These are phyloP conservation scores for Neurospora tetraspora DNA, from an alignment of 495 filamentous ascomycete species.

Conservation along the genomic window DNA sequence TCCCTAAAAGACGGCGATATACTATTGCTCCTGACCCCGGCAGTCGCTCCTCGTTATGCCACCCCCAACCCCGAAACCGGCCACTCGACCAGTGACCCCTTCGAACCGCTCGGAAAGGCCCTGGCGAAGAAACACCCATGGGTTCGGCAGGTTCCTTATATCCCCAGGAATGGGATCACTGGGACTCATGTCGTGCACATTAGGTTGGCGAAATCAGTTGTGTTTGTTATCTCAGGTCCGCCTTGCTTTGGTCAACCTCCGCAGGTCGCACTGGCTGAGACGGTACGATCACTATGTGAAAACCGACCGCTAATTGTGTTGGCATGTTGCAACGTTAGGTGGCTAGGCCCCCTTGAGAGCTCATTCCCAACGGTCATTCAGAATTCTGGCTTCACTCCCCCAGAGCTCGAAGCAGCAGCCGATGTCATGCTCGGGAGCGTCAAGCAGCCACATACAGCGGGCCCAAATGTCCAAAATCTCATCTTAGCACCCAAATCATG, in stretches of 20 bases:
- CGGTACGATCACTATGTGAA: slow-evolving; percentile 33
- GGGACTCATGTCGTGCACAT: slow-evolving; percentile 50
- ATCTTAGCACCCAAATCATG: slow-evolving; percentile 33
- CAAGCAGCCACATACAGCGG: slow-evolving; percentile 4
- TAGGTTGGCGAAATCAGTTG: slow-evolving; percentile 40
- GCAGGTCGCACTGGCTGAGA: slow-evolving; percentile 34
- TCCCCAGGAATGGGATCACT: slow-evolving; percentile 46
- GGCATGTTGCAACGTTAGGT: slow-evolving; percentile 32
- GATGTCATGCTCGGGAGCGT: slow-evolving; percentile 40
- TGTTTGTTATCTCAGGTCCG: slow-evolving; percentile 43
- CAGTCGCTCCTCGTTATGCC: slow-evolving; percentile 35
- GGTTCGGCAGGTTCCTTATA: slow-evolving; percentile 53
- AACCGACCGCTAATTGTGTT: slow-evolving; percentile 41
- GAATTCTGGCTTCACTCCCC: slow-evolving; percentile 35
- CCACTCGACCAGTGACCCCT: slow-evolving; percentile 38
- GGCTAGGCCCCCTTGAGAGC: slow-evolving; percentile 24
- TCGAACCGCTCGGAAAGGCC: slow-evolving; percentile 48
- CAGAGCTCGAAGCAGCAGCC: slow-evolving; percentile 45
- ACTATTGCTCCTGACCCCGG: slow-evolving; percentile 51
- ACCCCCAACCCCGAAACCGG: slow-evolving; percentile 3
- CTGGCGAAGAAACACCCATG: slow-evolving; percentile 43
- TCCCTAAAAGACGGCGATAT: slow-evolving; percentile 36
- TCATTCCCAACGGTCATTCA: slow-evolving; percentile 40
- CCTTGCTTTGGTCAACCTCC: slow-evolving; percentile 24
- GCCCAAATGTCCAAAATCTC: slow-evolving; percentile 25